These are phyloP conservation scores for Globisporangium radiosum DNA, from an alignment of 352 stramenopile genomes.

Conservation along the genomic window DNA sequence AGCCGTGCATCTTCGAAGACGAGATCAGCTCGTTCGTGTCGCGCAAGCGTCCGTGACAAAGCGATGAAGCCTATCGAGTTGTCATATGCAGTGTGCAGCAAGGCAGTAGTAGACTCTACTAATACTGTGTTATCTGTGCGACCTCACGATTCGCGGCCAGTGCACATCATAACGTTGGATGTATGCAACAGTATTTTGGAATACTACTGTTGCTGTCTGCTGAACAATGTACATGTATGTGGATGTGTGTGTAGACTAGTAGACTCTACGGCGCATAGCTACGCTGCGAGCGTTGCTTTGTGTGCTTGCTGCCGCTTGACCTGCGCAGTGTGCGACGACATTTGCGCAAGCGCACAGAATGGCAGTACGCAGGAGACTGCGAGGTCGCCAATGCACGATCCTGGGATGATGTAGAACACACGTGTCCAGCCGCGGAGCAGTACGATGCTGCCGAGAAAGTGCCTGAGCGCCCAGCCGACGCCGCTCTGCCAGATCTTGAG, in stretches of 20 bases:
- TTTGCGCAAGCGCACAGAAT: not conserved
- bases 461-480: not conserved
- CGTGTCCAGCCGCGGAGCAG: not conserved
- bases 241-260: too few species aligned
- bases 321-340: not conserved
- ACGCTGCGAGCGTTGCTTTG: not conserved
- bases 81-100: too few species aligned
- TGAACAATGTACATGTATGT: too few species aligned
- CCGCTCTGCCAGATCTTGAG: not conserved
- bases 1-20: slow-evolving; percentile 4
- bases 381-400: not conserved
- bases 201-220: too few species aligned
- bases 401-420: not conserved
- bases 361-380: not conserved
- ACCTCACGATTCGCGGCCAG: too few species aligned
- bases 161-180: too few species aligned
- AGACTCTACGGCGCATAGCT: not conserved
- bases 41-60: too few species aligned
- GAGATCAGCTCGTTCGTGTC: slow-evolving; percentile 5
- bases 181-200: too few species aligned
- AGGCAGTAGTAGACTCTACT: too few species aligned
- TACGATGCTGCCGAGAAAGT: not conserved
- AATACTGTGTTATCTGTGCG: too few species aligned
- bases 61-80: too few species aligned
- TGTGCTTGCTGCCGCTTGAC: not conserved